Conservation (phyloP, 495 filamentous ascomycete species). For the Hyaloscypha hepaticicola region DNA sequence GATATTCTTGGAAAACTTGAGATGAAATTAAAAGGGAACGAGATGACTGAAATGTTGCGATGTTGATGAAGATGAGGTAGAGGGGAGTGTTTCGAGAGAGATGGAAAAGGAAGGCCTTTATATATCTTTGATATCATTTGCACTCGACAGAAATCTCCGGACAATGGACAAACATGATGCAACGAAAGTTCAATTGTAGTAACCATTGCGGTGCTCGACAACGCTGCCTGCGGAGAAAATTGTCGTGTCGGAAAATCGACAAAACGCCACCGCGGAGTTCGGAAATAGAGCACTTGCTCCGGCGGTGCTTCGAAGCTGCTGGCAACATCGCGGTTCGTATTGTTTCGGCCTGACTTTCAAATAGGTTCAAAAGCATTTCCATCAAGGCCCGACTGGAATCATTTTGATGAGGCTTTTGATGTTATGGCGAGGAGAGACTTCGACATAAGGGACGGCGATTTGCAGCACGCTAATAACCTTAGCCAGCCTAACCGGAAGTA, state of each 20-base stretch:
- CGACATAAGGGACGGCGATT: too few relatives aligned
- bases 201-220: slow-evolving; percentile 7
- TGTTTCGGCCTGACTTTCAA: not conserved
- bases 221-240: slow-evolving; percentile 8
- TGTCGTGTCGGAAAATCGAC: slow-evolving; percentile 25
- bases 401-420: not conserved
- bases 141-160: slow-evolving; percentile 18
- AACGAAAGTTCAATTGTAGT: slow-evolving; percentile 13
- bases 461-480: too few relatives aligned
- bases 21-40: slow-evolving; percentile 1
- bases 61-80: slow-evolving; percentile 2
- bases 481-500: slow-evolving; percentile 12
- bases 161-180: slow-evolving; percentile 19
- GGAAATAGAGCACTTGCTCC: slow-evolving; percentile 11
- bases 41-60: slow-evolving; percentile 12
- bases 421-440: too few relatives aligned
- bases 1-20: slow-evolving; percentile 17
- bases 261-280: slow-evolving; percentile 20
- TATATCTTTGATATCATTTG: slow-evolving; percentile 17
- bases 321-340: not conserved
- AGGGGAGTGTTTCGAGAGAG: slow-evolving; percentile 12
- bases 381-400: not conserved
- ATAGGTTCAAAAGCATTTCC: not conserved
- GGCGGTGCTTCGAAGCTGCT: not conserved
- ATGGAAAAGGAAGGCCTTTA: slow-evolving; percentile 14